These are phyloP conservation scores for Eutrema salsugineum DNA, from an alignment of 441 rosid genomes.

Conservation along the genomic window DNA sequence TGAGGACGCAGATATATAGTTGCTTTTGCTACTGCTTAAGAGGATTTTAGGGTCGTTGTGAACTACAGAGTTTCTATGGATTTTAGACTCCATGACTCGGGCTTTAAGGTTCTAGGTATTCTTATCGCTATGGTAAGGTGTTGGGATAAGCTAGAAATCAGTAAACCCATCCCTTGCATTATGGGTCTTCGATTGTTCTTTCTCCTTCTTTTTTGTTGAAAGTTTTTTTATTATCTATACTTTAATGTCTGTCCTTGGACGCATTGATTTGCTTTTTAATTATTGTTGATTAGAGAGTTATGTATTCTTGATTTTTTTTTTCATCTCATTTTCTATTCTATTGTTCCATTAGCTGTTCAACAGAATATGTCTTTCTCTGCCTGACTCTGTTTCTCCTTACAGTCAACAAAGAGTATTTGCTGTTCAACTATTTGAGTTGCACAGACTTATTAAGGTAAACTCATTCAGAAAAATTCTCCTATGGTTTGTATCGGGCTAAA, in stretches of 20 bases:
- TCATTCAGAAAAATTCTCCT: not conserved
- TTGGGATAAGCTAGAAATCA: conserved; percentile 5
- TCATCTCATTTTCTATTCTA: not conserved
- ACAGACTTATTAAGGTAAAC: conserved; percentile 86
- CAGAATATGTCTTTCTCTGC: not conserved
- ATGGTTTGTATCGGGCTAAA: not conserved
- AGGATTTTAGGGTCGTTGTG: conserved; percentile 10
- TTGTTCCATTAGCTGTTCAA: not conserved
- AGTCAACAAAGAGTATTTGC: conserved; percentile 92
- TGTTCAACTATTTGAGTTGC: conserved; percentile 82
- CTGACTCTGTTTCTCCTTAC: conserved; percentile 43
- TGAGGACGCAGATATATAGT: not conserved
- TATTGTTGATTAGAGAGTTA: not conserved
- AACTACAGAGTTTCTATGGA: not conserved
- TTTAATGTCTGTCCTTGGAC: not conserved
- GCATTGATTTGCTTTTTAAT: not conserved
- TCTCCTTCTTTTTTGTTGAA: not conserved
- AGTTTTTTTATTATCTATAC: not conserved
- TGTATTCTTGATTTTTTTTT: conserved; percentile 10
- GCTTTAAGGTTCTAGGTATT: not conserved
- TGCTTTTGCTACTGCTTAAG: conserved; percentile 4
- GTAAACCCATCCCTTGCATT: not conserved
- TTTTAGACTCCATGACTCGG: conserved; percentile 1
- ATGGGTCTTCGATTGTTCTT: not conserved
- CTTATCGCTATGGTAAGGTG: conserved; percentile 6